Base-by-base conservation (phyloP, 2,329 filamentous ascomycete genomes). In the Ambrosiella beaveri region DNA sequence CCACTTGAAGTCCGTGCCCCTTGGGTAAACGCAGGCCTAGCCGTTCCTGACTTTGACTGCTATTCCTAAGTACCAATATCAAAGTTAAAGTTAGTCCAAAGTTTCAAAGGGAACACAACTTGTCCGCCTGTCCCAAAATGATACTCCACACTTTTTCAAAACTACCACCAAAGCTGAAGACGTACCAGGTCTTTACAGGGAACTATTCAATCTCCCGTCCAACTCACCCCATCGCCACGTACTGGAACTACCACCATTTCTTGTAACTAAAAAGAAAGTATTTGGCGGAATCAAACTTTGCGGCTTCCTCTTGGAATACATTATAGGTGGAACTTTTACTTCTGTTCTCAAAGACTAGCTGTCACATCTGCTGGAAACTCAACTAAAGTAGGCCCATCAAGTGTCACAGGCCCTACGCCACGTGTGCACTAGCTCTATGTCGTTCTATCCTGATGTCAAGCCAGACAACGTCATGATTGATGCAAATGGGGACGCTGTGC, bases 391-490 rank as follows among this genome's bases (percentile, higher is more conserved):
- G 58, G 38, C 37, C 11, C 41, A 35, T 2, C 53, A 59, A 39
- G 35, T 59, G 11, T 27, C 53, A 8, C 6, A 36, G 13, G 58
- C 58, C 1, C 19, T 59, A 1, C 13, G 17, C 12, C 47, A 57
- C 27, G 27, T 57, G 0, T 41, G 35, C 7, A 15, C 13, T 12
- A 36, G 51, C 5, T 17, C 38, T 15, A 57, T 57, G 37, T 47
- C 15, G 17, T 59, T 51, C n/a, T 59, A 59, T 40, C 40, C 54
- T 8, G 58, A 56, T 37, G 27, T 59, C n/a, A 57, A 59, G 38
- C 53, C 54, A 6, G 54, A 59, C 9, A 56, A 52, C 27, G 15
- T 57, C 7, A 49, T 57, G 8, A 1, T 57, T 7, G 47, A 57
- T 41, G 36, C 37, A 1, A 7, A 41, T n/a, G 47, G 38, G 7